Conservation (phyloP, 257 asterid genomes). For the Anisodus acutangulus region DNA sequence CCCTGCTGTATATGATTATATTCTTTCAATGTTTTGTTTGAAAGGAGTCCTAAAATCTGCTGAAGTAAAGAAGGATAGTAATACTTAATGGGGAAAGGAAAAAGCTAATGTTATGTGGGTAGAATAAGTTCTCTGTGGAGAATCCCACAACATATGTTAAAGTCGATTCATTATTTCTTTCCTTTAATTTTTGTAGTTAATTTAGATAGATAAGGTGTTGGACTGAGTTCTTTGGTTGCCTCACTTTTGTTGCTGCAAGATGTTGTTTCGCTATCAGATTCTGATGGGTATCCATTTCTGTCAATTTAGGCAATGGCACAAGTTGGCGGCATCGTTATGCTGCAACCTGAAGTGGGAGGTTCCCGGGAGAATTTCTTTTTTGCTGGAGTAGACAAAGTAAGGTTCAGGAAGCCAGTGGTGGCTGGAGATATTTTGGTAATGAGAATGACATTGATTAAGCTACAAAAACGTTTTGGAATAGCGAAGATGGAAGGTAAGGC, state of each 20-base stretch:
- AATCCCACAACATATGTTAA: too few species aligned
- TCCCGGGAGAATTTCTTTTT: constrained; percentile 75
- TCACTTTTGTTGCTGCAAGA: not conserved
- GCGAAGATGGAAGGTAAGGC: constrained; percentile 94
- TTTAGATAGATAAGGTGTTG: not conserved
- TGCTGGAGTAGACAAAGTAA: constrained; percentile 85
- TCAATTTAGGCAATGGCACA: constrained; percentile 88
- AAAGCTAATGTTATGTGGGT: too few species aligned
- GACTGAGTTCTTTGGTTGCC: not conserved
- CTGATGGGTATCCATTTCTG: constrained; percentile 29
- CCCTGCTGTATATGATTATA: too few species aligned
- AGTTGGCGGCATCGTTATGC: constrained; percentile 86
- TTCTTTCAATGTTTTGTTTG: too few species aligned
- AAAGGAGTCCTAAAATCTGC: too few species aligned
- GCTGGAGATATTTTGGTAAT: constrained; percentile 88
- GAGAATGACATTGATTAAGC: constrained; percentile 77
- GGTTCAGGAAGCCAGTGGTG: constrained; percentile 78
- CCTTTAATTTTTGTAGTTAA: not conserved
- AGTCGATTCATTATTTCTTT: too few species aligned
- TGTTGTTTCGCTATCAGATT: constrained; percentile 23
- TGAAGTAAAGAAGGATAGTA: too few species aligned
- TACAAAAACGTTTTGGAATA: constrained; percentile 81
- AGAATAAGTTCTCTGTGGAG: too few species aligned
- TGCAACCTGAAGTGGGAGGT: constrained; percentile 85
- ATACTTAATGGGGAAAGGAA: too few species aligned